Evolutionary conservation across 2,329 filamentous ascomycete genomes (phyloP).

Genomic region (Dendryphion nanum): DNA sequence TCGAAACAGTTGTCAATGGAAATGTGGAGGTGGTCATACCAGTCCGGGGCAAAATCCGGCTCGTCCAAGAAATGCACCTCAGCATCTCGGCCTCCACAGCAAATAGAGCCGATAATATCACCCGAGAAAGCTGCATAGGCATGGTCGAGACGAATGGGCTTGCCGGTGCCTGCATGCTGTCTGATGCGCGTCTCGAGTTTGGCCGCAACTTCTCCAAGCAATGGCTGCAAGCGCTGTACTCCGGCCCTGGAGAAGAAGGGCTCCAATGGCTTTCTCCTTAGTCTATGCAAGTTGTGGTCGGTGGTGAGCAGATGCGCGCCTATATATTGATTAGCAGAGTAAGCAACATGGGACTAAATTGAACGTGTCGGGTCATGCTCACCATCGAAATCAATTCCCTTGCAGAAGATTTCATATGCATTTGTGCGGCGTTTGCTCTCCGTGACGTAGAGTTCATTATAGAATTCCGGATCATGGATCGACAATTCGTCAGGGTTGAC

Average conservation of each 20-base stretch:
- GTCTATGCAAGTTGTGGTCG: conserved; percentile 25
- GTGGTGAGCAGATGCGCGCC: conserved; percentile 12
- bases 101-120: conserved; percentile 24
- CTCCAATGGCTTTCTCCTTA: conserved; percentile 22
- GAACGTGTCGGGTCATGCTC: no score
- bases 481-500: conserved; percentile 26
- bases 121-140: conserved; percentile 20
- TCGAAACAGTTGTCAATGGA: no score
- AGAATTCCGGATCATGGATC: conserved; percentile 21
- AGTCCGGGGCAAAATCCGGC: neutral
- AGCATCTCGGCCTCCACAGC: conserved; percentile 8
- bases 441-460: conserved; percentile 24
- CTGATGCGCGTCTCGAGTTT: conserved; percentile 2
- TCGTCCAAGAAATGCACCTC: neutral
- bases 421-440: conserved; percentile 13
- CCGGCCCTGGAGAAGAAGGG: conserved; percentile 26
- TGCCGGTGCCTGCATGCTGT: neutral
- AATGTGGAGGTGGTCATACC: neutral
- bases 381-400: conserved; percentile 22
- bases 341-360: neutral
- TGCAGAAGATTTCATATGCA: conserved; percentile 14
- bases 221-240: conserved; percentile 15
- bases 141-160: conserved; percentile 10
- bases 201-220: conserved; percentile 11
- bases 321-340: neutral